Conservation (phyloP, 768 basidiomycete genomes). For the Kwoniella bestiolae region DNA sequence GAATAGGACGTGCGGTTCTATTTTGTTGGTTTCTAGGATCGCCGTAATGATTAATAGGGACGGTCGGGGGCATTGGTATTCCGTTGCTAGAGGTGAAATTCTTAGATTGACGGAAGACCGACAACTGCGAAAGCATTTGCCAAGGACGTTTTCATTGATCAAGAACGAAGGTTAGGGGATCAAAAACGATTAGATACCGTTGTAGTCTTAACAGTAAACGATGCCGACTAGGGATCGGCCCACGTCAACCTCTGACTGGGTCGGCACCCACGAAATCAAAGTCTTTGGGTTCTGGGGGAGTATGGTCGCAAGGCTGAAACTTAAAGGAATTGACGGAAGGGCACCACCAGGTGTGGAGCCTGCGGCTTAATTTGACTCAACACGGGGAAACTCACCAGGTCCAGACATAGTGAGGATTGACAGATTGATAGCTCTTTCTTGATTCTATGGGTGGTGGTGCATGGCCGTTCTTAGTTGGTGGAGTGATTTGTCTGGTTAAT, state of each 20-base stretch:
- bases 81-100: slow-evolving; percentile 82
- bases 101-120: slow-evolving; percentile 80
- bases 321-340: slow-evolving; percentile 83
- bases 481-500: slow-evolving; percentile 98
- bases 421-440: slow-evolving; percentile 83
- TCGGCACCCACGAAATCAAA: slow-evolving; percentile 84
- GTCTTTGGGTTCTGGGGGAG: slow-evolving; percentile 80
- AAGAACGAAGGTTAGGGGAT: slow-evolving; percentile 84
- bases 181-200: slow-evolving; percentile 83
- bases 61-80: slow-evolving; percentile 83
- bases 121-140: slow-evolving; percentile 83
- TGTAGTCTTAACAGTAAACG: slow-evolving; percentile 84
- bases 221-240: slow-evolving; percentile 78
- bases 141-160: slow-evolving; percentile 85
- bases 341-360: slow-evolving; percentile 79
- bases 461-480: slow-evolving; percentile 85
- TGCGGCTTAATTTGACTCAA: slow-evolving; percentile 85
- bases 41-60: slow-evolving; percentile 79
- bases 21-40: slow-evolving; percentile 82
- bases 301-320: slow-evolving; percentile 76
- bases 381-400: slow-evolving; percentile 81
- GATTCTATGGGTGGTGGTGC: slow-evolving; percentile 85
- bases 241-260: slow-evolving; percentile 71
- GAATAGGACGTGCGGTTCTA: slow-evolving; percentile 80
- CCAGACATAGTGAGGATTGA: slow-evolving; percentile 76